These are phyloP conservation scores for Emmonsiellopsis sp. DNA, from an alignment of 2,329 filamentous ascomycete genomes.

Conservation along the genomic window DNA sequence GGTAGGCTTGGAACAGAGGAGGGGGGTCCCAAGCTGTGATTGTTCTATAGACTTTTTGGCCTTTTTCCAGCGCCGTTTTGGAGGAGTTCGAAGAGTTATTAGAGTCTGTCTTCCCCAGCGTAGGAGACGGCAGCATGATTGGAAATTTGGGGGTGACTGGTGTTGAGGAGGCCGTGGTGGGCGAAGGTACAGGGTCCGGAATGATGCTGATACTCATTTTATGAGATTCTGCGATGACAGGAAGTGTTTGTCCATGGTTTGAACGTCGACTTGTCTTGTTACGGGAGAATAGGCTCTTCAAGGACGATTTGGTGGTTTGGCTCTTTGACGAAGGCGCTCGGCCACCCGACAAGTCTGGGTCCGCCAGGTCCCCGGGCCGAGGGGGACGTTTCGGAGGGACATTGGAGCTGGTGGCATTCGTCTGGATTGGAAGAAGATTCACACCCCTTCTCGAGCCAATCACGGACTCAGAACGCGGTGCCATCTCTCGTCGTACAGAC, in stretches of 20 bases:
- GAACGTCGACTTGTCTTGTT: slow-evolving; percentile 23
- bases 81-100: slow-evolving; percentile 16
- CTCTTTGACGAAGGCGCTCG: slow-evolving; percentile 22
- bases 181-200: slow-evolving; percentile 16
- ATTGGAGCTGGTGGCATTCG: slow-evolving; percentile 16
- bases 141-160: slow-evolving; percentile 20
- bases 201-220: slow-evolving; percentile 4
- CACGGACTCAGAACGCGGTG: slow-evolving; percentile 14
- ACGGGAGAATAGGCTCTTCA: slow-evolving; percentile 29
- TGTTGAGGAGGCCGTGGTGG: slow-evolving; percentile 18
- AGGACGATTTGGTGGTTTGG: slow-evolving; percentile 28
- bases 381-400: slow-evolving; percentile 11
- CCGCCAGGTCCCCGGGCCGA: slow-evolving; percentile 1
- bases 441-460: slow-evolving; percentile 31
- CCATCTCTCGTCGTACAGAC: slow-evolving; percentile 2
- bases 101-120: slow-evolving; percentile 11
- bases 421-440: slow-evolving; percentile 28
- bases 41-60: slow-evolving; percentile 13
- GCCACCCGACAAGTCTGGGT: slow-evolving; percentile 21
- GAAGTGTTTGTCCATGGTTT: slow-evolving; percentile 21
- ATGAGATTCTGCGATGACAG: slow-evolving; percentile 25
- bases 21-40: slow-evolving; percentile 54
- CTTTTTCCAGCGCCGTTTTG: slow-evolving; percentile 14
- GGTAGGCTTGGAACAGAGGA: slow-evolving; percentile 78
- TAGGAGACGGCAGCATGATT: slow-evolving; percentile 17